These are phyloP conservation scores for Colletotrichum coccodes DNA, from an alignment of 2,329 filamentous ascomycete species.

Conservation along the genomic window DNA sequence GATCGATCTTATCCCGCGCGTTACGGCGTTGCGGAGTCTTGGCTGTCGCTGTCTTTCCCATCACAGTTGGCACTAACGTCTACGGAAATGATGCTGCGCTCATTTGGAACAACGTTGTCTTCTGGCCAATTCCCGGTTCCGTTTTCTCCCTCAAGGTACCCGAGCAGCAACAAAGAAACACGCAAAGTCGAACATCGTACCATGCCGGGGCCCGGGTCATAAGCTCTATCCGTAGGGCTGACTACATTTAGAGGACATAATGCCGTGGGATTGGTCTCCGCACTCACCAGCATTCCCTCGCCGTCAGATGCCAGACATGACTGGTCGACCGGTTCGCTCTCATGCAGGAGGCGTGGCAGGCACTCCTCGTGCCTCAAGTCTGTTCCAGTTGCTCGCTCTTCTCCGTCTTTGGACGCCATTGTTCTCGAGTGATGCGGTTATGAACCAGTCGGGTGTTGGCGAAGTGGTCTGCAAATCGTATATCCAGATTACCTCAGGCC, in stretches of 20 bases:
- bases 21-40: conserved; percentile 5
- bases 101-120: not conserved
- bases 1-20: conserved; percentile 15
- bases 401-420: not conserved
- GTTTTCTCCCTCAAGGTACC: not conserved
- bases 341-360: conserved; percentile 23
- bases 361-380: conserved; percentile 17
- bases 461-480: too few species aligned
- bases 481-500: not conserved
- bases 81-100: not conserved
- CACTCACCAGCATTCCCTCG: not conserved
- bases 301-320: conserved; percentile 3
- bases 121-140: not conserved
- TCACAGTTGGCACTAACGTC: not conserved
- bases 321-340: not conserved
- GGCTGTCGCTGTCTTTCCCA: conserved; percentile 2
- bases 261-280: conserved; percentile 22
- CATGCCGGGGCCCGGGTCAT: not conserved
- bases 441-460: not conserved
- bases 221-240: conserved; percentile 24
- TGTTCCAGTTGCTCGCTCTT: conserved; percentile 19
- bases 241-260: conserved; percentile 18
- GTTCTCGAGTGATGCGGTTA: not conserved
- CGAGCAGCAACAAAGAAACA: not conserved
- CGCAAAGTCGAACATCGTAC: not conserved